Base-by-base conservation (phyloP, 352 stramenopile genomes). In the Globisporangium acanthophoron region DNA sequence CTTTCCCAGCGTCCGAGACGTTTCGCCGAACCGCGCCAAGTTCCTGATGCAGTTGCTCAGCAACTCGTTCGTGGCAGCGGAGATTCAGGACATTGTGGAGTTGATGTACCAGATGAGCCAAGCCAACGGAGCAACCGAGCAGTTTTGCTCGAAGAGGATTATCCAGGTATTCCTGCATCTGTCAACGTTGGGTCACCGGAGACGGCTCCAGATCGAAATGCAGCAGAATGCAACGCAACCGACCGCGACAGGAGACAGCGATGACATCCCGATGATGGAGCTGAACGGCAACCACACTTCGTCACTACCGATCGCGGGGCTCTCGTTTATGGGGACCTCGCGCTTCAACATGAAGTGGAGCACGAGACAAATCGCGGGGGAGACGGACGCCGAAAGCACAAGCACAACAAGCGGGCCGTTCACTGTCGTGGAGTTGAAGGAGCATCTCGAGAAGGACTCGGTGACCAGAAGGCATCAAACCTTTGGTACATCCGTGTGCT, bases 181-280 rank as follows among this genome's bases (percentile, higher is more conserved):
- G 51, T 76, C 78, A 2, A 61, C 85, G 49, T 59, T 94, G 12
- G 73, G 70, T 3, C 85, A 94, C 44, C 75, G 78, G 20, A 53
- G 63, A 20, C 58, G 52, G 21, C 45, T 48, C 11, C 52, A 57
- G 53, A n/a, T 47, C 9, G 35, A 35, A 4, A 16, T 21, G 20
- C 39, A 55, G 24, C 40, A 44, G 48, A 53, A n/a, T 7, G 29
- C 15, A 0, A 35, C 39, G 41, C 45, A 52, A 27, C 18, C 33
- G 41, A 55, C 16, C 18, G 45, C 20, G 47, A 29, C 18, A 5
- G 50, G 33, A 15, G 62, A 77, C 18, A 70, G 76, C 29, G 80
- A 86, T 20, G 69, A 76, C 27, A 85, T 90, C 49, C 83, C 83
- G 5, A 69, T 92, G 6, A 88, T 92, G 64, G 80, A 83, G 24